Percentiles rank a stretch among this genome's conserved stretches.
phyloP scores from a whole-genome alignment of 768 basidiomycete species.

The Peribolospora kevripleyi region DNA sequence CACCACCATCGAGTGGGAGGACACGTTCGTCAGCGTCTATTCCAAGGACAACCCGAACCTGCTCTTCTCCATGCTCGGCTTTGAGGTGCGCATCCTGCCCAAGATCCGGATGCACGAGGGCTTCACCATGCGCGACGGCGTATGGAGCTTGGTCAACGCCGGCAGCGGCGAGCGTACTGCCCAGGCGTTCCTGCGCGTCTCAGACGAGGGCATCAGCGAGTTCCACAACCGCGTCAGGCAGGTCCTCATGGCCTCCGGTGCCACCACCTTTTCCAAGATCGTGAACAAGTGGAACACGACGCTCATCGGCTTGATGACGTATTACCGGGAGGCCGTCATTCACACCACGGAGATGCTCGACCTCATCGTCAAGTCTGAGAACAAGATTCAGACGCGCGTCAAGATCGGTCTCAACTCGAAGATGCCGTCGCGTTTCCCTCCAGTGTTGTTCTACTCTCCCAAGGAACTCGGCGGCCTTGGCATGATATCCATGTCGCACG shows the following conservation, averaged over 20 bases:
- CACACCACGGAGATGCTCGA: constrained; percentile 93
- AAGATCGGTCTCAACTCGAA: constrained; percentile 98
- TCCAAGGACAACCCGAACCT: constrained; percentile 94
- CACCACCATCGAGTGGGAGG: constrained; percentile 98
- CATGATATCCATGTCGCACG: constrained; percentile 98
- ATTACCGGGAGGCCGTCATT: constrained; percentile 33
- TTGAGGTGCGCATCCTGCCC: constrained; percentile 89
- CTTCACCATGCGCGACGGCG: constrained; percentile 66
- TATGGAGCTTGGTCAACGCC: constrained; percentile 65
- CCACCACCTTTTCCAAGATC: constrained; percentile 96
- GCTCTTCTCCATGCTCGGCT: constrained; percentile 96
- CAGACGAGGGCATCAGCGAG: constrained; percentile 71
- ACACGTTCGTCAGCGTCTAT: constrained; percentile 48
- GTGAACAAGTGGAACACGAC: constrained; percentile 97
- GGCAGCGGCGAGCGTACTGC: constrained; percentile 93
- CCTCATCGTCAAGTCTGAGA: constrained; percentile 90
- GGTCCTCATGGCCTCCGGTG: constrained; percentile 94
- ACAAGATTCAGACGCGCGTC: constrained; percentile 90
- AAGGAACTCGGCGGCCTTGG: constrained; percentile 97
- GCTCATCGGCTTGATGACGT: constrained; percentile 41
- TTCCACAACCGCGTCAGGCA: constrained; percentile 91
- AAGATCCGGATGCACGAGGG: constrained; percentile 89
- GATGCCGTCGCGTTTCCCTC: constrained; percentile 98
- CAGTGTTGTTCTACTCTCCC: constrained; percentile 28
- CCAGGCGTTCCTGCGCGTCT: constrained; percentile 91